Evolutionary conservation across 2,329 filamentous ascomycete genomes (phyloP).

Genomic region (Zalaria obscura): DNA sequence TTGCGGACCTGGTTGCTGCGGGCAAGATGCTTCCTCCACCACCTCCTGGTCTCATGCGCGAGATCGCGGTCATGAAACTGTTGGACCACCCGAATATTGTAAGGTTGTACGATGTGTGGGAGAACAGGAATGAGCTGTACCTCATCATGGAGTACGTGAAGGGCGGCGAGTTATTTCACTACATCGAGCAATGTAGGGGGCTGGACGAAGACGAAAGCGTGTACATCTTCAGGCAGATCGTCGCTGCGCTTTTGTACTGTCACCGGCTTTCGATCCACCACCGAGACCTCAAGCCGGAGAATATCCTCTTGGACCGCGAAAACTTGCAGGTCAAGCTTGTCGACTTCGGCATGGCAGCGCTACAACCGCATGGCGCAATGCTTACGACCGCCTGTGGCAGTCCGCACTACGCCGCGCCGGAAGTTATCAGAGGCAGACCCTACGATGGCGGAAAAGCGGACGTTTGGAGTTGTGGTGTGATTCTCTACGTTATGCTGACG

Average conservation of each 20-base stretch:
- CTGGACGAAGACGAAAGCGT: conserved; percentile 69
- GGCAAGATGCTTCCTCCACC: conserved; percentile 46
- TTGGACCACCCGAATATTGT: conserved; percentile 93
- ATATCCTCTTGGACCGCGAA: conserved; percentile 69
- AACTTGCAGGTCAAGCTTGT: conserved; percentile 74
- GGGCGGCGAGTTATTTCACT: conserved; percentile 71
- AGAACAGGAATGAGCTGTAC: conserved; percentile 93
- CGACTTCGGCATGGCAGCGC: conserved; percentile 94
- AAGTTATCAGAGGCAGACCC: conserved; percentile 61
- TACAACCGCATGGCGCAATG: conserved; percentile 66
- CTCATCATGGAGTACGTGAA: conserved; percentile 88
- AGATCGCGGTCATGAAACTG: conserved; percentile 93
- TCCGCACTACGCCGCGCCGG: conserved; percentile 90
- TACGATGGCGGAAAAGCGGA: conserved; percentile 83
- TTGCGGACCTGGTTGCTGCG: conserved; percentile 34
- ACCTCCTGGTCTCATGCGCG: conserved; percentile 79
- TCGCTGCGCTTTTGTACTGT: conserved; percentile 82
- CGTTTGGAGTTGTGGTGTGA: conserved; percentile 88
- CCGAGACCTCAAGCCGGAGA: conserved; percentile 91
- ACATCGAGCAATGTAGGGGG: conserved; percentile 61
- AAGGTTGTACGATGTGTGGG: conserved; percentile 92
- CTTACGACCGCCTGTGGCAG: conserved; percentile 88
- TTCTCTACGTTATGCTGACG: conserved; percentile 75
- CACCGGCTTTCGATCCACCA: conserved; percentile 93
- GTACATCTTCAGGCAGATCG: conserved; percentile 81